These are phyloP conservation scores for Parasitella parasitica DNA, from an alignment of 371 early-diverging fungal species.

Conservation along the genomic window DNA sequence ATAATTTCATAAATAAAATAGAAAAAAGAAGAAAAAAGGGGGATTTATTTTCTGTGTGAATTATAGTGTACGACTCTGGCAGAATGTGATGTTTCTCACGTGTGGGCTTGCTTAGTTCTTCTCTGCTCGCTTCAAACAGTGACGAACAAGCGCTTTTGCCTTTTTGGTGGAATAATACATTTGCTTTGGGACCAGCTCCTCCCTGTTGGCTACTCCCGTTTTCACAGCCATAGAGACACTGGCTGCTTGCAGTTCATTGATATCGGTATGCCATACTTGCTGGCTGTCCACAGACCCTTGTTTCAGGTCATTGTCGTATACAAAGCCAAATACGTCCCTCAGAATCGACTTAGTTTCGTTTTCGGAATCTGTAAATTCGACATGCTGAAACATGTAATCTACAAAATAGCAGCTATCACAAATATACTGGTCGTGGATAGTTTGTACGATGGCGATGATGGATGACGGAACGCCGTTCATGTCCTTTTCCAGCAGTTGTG, in stretches of 20 bases:
- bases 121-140: conserved; percentile 14
- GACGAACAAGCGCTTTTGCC: conserved; percentile 31
- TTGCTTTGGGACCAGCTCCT: conserved; percentile 2
- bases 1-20: conserved; percentile 20
- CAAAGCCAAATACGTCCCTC: conserved; percentile 22
- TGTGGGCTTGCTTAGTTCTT: neutral
- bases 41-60: conserved; percentile 1
- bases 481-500: neutral
- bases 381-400: conserved; percentile 28
- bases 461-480: conserved; percentile 22
- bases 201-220: conserved; percentile 21
- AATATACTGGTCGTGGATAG: conserved; percentile 32
- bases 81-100: conserved; percentile 4
- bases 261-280: conserved; percentile 21
- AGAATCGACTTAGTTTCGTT: neutral
- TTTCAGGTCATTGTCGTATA: neutral
- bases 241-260: conserved; percentile 24
- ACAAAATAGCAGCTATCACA: conserved; percentile 33
- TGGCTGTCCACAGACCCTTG: conserved; percentile 9
- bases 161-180: conserved; percentile 35
- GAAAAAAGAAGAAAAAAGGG: conserved; percentile 14
- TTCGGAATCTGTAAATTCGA: conserved; percentile 24
- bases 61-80: neutral
- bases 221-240: conserved; percentile 28
- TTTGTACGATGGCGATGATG: conserved; percentile 32